Percentiles rank a stretch among this genome's conserved stretches.
phyloP scores from a whole-genome alignment of 1,284 basidiomycete species.

The Fomes fomentarius region DNA sequence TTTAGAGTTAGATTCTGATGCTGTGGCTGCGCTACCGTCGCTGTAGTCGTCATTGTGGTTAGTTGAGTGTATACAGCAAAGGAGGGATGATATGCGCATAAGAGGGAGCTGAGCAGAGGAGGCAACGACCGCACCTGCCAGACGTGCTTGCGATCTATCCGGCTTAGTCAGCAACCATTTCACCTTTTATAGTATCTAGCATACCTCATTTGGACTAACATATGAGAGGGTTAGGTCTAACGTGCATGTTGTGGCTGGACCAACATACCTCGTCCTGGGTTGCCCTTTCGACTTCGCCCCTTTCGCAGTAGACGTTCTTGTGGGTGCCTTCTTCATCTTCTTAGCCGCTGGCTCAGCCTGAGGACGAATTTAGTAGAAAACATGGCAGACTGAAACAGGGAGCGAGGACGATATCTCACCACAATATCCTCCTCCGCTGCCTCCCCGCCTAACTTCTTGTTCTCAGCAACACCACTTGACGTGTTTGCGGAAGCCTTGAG shows the following conservation, averaged over 20 bases:
- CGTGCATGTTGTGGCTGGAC: conserved; percentile 2
- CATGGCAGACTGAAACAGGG: conserved; percentile 5
- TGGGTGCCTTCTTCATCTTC: conserved; percentile 25
- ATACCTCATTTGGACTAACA: conserved; percentile 25
- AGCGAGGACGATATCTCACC: neutral
- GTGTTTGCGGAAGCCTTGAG: conserved; percentile 11
- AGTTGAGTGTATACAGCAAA: conserved; percentile 25
- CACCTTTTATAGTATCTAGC: conserved; percentile 11
- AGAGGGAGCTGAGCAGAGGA: conserved; percentile 10
- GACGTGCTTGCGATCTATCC: conserved; percentile 15
- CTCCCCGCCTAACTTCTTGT: neutral
- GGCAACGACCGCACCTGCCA: conserved; percentile 9
- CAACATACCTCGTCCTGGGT: neutral
- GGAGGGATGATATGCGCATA: conserved; percentile 27
- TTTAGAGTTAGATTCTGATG: conserved; percentile 4
- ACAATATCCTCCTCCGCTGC: neutral
- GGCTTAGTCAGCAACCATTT: conserved; percentile 24
- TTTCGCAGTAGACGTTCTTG: conserved; percentile 34
- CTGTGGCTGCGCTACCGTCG: conserved; percentile 12
- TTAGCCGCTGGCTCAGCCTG: conserved; percentile 21
- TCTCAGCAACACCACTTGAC: conserved; percentile 4
- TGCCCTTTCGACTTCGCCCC: conserved; percentile 18
- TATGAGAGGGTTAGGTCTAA: conserved; percentile 18
- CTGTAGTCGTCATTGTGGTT: neutral
- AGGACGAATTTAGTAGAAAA: neutral